Evolutionary conservation across 768 basidiomycete genomes (phyloP).

Genomic region (Mycena floridula): DNA sequence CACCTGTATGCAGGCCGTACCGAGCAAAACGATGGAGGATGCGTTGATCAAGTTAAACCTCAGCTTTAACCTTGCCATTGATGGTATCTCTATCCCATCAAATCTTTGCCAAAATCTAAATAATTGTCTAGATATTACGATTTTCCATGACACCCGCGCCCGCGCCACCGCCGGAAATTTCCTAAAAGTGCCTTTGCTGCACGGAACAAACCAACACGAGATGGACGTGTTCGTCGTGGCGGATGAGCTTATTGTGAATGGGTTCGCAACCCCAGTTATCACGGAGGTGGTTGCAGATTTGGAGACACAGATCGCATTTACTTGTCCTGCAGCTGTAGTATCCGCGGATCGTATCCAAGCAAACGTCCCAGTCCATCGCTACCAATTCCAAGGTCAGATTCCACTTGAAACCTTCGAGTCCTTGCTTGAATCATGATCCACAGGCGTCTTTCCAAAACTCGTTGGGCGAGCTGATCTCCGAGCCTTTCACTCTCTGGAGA

Average conservation of each 20-base stretch:
- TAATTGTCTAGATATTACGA: conserved; percentile 19
- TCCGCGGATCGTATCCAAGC: conserved; percentile 21
- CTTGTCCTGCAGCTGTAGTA: conserved; percentile 22
- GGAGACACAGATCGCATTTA: conserved; percentile 22
- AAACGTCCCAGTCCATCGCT: conserved; percentile 22
- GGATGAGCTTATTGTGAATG: conserved; percentile 19
- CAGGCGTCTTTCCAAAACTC: conserved; percentile 32
- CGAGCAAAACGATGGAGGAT: conserved; percentile 23
- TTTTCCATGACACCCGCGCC: conserved; percentile 23
- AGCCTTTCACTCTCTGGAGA: conserved; percentile 31
- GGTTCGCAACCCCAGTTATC: conserved; percentile 20
- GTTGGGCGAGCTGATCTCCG: conserved; percentile 26
- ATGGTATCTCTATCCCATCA: conserved; percentile 19
- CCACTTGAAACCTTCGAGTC: not conserved
- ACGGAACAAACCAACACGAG: conserved; percentile 27
- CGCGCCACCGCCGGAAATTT: conserved; percentile 24
- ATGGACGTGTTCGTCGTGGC: conserved; percentile 27
- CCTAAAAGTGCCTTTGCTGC: conserved; percentile 22
- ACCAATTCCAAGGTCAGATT: conserved; percentile 20
- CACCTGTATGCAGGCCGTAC: conserved; percentile 28
- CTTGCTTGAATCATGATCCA: not conserved
- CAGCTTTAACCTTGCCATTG: conserved; percentile 23
- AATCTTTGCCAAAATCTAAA: not conserved
- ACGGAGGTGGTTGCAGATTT: conserved; percentile 25
- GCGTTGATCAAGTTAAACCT: conserved; percentile 23